Evolutionary conservation across 2,329 filamentous ascomycete genomes (phyloP), one percentile per base, ranked within the genome.

Genomic region (Emydomyces testavorans): DNA sequence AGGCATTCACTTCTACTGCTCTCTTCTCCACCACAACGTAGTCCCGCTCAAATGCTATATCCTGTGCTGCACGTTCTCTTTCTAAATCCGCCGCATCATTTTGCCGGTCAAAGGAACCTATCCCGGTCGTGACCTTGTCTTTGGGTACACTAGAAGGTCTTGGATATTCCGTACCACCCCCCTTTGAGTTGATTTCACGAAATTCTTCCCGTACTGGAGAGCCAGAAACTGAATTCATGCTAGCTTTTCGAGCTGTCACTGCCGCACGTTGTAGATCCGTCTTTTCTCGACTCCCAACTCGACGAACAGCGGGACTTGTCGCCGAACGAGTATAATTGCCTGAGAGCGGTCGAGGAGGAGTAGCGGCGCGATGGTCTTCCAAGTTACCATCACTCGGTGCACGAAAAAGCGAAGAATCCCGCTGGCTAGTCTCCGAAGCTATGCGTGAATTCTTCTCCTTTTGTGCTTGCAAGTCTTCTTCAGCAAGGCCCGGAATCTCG

Each of bases 21-120:
- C 83, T 81, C 70, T 95, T 94, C 69, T 98, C 92, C 10, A 98
- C 86, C 21, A 96, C 75, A 16, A 98, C 90, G 58, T 96, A 98
- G 55, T 96, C 92, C 54, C 90, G 80, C 62, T 94, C 89, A 57
- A 94, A 84, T 1, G 85, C 85, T 41, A 93, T 80, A 54, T 96
- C 90, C 58, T 94, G 85, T 2, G 85, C 87, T 2, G 82, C 83
- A 38, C 75, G 74, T 54, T 83, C 80, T 34, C 73, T 72, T 42
- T 74, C 74, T 43, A 71, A 69, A 28, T 67, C 63, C 51, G 65
- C 6, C 16, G 18, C 63, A 32, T 60, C 61, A 21, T 60, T 59
- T 35, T 66, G 40, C 11, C 13, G 28, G 8, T 32, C 65, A 15
- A 57, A 53, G 13, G 38, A 28, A 57, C 7, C 57, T 57, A 45